Evolutionary conservation across 176 grass and related monocot species (phyloP).

Genomic region (Chrysopogon serrulatus): DNA sequence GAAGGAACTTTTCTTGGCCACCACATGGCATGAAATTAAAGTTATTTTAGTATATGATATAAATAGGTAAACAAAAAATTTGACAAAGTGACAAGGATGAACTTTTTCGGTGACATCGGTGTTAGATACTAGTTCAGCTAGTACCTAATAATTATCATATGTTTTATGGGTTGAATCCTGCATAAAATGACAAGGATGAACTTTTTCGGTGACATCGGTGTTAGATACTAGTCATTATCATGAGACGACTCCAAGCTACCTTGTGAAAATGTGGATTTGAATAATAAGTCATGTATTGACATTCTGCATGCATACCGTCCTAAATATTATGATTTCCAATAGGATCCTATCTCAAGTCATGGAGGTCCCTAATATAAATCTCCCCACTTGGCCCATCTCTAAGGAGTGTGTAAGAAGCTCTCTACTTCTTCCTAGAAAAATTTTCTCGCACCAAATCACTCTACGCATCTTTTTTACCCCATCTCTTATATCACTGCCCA

Average conservation of each 20-base stretch:
- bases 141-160: not conserved
- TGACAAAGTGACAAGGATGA: not conserved
- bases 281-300: slow-evolving; percentile 15
- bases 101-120: too few relatives aligned
- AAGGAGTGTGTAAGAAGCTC: too few relatives aligned
- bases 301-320: not conserved
- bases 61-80: not conserved
- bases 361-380: too few relatives aligned
- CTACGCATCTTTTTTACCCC: too few relatives aligned
- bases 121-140: not conserved
- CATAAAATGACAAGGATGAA: slow-evolving; percentile 23
- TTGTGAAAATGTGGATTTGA: not conserved
- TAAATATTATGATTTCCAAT: not conserved
- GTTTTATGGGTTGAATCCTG: not conserved
- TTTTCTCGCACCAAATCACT: too few relatives aligned
- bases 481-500: rapidly evolving
- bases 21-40: slow-evolving; percentile 14
- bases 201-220: slow-evolving; percentile 17
- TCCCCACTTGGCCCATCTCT: too few relatives aligned
- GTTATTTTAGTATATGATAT: not conserved
- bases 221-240: slow-evolving; percentile 11
- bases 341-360: too few relatives aligned
- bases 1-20: not conserved
- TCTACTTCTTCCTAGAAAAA: too few relatives aligned
- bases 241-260: not conserved